Conservation (phyloP, 306 rosid genomes). For the Acacia confusa region DNA sequence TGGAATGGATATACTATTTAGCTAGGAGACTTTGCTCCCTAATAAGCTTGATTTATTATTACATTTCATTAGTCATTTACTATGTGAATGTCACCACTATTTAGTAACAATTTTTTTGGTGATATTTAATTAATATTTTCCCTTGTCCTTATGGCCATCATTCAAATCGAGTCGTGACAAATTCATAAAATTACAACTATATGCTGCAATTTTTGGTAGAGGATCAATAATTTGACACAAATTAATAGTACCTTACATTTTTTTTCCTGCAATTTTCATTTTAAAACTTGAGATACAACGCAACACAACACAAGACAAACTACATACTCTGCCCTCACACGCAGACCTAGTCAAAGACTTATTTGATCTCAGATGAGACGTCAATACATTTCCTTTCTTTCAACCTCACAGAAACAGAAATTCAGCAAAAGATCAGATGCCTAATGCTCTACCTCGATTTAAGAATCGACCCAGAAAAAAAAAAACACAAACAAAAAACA, state of each 20-base stretch:
- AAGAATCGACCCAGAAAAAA: not conserved
- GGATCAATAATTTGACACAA: not conserved
- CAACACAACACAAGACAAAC: not conserved
- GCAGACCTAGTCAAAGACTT: conserved; percentile 38
- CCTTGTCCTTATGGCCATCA: too few species aligned
- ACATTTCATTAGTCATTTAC: too few species aligned
- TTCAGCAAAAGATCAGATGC: conserved; percentile 30
- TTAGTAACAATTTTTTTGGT: too few species aligned
- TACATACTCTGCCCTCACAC: not conserved
- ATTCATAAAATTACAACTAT: not conserved
- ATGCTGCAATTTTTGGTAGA: not conserved
- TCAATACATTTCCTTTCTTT: conserved; percentile 32
- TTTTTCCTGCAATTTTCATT: not conserved
- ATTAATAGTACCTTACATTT: not conserved
- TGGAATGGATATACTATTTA: too few species aligned
- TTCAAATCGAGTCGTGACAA: not conserved
- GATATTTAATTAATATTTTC: too few species aligned
- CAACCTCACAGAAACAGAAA: conserved; percentile 30
- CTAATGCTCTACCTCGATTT: conserved; percentile 22
- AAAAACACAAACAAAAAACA: too few species aligned
- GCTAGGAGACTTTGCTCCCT: too few species aligned
- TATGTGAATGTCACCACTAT: too few species aligned
- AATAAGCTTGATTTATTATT: too few species aligned
- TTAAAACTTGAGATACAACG: not conserved
- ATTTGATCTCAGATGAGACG: conserved; percentile 37